Base-by-base conservation (phyloP, 2,329 filamentous ascomycete genomes). In the Verticillium klebahnii region DNA sequence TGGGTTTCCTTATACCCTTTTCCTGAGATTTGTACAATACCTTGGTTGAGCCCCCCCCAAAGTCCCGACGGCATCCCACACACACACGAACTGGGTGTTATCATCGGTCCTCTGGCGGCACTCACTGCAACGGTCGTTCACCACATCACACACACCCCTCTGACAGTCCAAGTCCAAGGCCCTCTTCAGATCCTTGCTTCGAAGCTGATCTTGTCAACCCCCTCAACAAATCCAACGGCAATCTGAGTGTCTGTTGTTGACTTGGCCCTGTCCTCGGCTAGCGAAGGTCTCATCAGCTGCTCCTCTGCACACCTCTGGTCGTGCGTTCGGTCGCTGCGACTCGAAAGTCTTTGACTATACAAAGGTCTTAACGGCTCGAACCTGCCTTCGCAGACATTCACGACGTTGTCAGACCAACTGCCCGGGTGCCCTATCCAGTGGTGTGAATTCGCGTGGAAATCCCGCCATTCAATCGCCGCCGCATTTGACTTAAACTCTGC, bases 1-100 rank as follows among this genome's bases (percentile, higher is more conserved):
- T 59, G 58, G 58, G 58, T 59, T 59, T 59, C 45, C 39, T 59
- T 54, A 59, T 59, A 36, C 45, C 45, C 40, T 15, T 59, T 54
- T 50, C 29, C 25, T 59, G 39, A 34, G 29, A 23, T 23, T 37
- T 59, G 58, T 59, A 59, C 31, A 58, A 59, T 19, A 58, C 56
- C 36, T 56, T 32, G 31, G 40, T 50, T 58, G 50, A 29, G 37
- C 50, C 25, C 31, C 9, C n/a, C 58, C 25, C 25, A 1, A 29
- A 29, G 12, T 40, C 23, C 40, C 31, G 45, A 59, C 58, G 19
- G 31, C 58, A 59, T 40, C 58, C 45, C 25, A 55, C 14, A 14
- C 25, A 56, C 54, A 58, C 57, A 58, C 57, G 57, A 31, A 17
- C 50, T 59, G 58, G 58, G 58, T 54, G 58, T 52, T 59, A 54